Evolutionary conservation across 108 stramenopile genomes (phyloP).

Genomic region (Cyclotella baltica): DNA sequence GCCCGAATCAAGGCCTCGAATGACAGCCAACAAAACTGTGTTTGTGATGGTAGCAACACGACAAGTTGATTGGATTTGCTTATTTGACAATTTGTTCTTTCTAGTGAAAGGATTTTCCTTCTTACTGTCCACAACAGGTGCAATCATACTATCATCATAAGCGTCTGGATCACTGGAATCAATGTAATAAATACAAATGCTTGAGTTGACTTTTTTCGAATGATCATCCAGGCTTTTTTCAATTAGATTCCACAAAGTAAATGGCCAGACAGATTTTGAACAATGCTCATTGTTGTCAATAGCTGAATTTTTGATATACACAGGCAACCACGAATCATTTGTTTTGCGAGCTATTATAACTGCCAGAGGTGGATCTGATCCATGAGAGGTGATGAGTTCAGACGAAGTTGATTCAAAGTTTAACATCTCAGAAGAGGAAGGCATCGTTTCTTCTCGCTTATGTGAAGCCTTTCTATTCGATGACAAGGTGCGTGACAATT

Average conservation of each 20-base stretch:
- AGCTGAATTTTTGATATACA: constrained; percentile 36
- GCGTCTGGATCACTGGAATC: background rate
- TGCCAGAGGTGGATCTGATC: constrained; percentile 23
- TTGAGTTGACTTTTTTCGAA: background rate
- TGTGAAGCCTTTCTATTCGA: constrained; percentile 5
- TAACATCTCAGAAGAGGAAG: background rate
- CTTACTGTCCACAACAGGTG: constrained; percentile 3
- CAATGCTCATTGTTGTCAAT: background rate
- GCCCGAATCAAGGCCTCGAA: constrained; percentile 14
- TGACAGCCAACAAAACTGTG: constrained; percentile 21
- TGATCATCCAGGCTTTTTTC: background rate
- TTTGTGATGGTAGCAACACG: constrained; percentile 26
- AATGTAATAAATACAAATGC: background rate
- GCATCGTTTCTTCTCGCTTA: constrained; percentile 7
- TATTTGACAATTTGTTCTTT: constrained; percentile 5
- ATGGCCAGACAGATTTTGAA: constrained; percentile 10
- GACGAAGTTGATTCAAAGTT: constrained; percentile 26
- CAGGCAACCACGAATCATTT: constrained; percentile 30
- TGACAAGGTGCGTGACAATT: background rate
- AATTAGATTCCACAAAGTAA: constrained; percentile 21
- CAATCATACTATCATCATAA: background rate
- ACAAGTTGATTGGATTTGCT: background rate
- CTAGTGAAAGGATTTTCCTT: background rate
- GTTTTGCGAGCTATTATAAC: constrained; percentile 30
- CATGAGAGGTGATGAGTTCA: constrained; percentile 19